These are phyloP conservation scores for Aureobasidium vineae DNA, from an alignment of 2,329 filamentous ascomycete genomes.

Conservation along the genomic window DNA sequence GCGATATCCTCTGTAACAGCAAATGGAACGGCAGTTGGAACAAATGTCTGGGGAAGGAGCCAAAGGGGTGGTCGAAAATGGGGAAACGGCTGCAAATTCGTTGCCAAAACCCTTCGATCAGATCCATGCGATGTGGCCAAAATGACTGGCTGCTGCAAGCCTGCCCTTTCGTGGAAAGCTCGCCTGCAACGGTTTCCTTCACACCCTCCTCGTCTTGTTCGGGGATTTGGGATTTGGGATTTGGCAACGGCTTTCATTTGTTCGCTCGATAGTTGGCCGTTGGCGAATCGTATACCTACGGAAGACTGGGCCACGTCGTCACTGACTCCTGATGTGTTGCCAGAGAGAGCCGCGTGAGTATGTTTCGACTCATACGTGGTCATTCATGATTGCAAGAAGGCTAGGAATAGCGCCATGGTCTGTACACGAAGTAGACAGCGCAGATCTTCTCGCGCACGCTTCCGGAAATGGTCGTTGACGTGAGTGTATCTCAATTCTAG, in stretches of 20 bases:
- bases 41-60: slow-evolving; percentile 21
- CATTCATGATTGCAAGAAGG: background rate
- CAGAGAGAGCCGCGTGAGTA: background rate
- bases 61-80: slow-evolving; percentile 1
- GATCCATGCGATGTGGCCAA: background rate
- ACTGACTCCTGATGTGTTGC: slow-evolving; percentile 2
- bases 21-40: slow-evolving; percentile 17
- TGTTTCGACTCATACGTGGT: background rate
- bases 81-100: slow-evolving; percentile 1
- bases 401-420: background rate
- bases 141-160: background rate
- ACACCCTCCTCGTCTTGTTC: slow-evolving; percentile 3
- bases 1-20: slow-evolving; percentile 8
- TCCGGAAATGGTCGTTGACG: background rate
- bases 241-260: slow-evolving; percentile 25
- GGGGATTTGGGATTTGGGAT: slow-evolving; percentile 5
- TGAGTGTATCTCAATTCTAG: background rate
- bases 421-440: background rate
- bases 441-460: slow-evolving; percentile 1
- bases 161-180: slow-evolving; percentile 18
- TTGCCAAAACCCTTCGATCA: slow-evolving; percentile 1
- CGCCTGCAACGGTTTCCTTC: slow-evolving; percentile 17
- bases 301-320: slow-evolving; percentile 17
- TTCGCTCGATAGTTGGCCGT: slow-evolving; percentile 24
- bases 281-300: background rate